These are phyloP conservation scores for Fusarium pininemorale DNA, from an alignment of 2,329 filamentous ascomycete species.

Conservation along the genomic window DNA sequence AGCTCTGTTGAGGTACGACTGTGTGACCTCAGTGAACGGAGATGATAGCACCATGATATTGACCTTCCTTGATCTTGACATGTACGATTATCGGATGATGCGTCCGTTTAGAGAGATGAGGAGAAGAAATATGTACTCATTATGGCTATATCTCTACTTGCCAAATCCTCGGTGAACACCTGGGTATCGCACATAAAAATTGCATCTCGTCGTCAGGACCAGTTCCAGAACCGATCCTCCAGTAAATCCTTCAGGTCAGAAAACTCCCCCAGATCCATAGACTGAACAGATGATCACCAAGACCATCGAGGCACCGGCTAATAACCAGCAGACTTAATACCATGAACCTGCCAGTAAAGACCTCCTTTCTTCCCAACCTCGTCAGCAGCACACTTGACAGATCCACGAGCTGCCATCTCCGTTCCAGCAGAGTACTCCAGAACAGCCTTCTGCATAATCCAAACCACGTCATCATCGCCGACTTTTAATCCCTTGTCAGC, in stretches of 20 bases:
- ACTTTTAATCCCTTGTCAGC: constrained; percentile 23
- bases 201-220: constrained; percentile 21
- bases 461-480: constrained; percentile 29
- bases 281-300: constrained; percentile 6
- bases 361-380: constrained; percentile 14
- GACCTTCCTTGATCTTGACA: background rate
- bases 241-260: background rate
- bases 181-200: constrained; percentile 32
- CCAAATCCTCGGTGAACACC: constrained; percentile 3
- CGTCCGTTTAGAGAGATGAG: background rate
- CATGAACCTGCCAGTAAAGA: constrained; percentile 34
- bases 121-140: constrained; percentile 1
- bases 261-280: background rate
- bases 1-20: background rate
- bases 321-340: background rate
- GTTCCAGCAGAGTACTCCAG: constrained; percentile 26
- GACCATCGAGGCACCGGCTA: background rate
- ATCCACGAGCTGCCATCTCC: constrained; percentile 25
- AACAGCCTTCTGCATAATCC: constrained; percentile 25
- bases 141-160: constrained; percentile 7
- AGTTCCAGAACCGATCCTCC: constrained; percentile 5
- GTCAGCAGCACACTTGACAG: constrained; percentile 14
- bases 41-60: background rate
- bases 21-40: background rate
- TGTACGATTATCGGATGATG: background rate